Evolutionary conservation across 2,329 filamentous ascomycete genomes (phyloP).

Genomic region (Pseudopyricularia javanii): DNA sequence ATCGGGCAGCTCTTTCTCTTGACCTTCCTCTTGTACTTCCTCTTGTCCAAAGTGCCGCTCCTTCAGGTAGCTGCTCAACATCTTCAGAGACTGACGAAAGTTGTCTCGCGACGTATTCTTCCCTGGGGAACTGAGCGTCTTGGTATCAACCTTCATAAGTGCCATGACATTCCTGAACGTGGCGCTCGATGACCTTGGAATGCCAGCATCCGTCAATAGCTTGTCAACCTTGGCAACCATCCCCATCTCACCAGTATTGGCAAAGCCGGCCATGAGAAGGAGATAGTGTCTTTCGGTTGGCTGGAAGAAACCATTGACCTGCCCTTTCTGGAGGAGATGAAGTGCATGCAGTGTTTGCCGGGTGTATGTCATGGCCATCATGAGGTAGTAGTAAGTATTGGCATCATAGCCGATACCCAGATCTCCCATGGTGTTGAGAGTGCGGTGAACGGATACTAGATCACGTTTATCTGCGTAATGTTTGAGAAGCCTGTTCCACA

Average conservation of each 20-base stretch:
- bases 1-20: too few species aligned
- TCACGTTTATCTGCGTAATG: conserved; percentile 53
- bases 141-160: background rate
- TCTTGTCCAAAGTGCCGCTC: background rate
- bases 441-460: conserved; percentile 31
- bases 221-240: conserved; percentile 27
- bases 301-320: conserved; percentile 29
- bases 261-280: conserved; percentile 38
- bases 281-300: conserved; percentile 36
- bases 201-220: conserved; percentile 28
- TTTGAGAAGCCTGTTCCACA: conserved; percentile 70
- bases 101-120: background rate
- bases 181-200: conserved; percentile 11
- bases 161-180: background rate
- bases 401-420: conserved; percentile 32
- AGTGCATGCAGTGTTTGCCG: conserved; percentile 37
- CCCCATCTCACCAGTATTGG: conserved; percentile 29
- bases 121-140: too few species aligned
- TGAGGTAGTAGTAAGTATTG: conserved; percentile 35
- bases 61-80: background rate
- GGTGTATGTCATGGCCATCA: conserved; percentile 34
- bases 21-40: too few species aligned
- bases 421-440: conserved; percentile 36
- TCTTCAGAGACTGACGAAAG: background rate
- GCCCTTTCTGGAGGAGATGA: conserved; percentile 30